A percentile compares a stretch with the other conserved stretches of the same genome.
Evolutionary conservation across 331 rosid genomes (phyloP).

Genomic region (Spiraea crenata): DNA sequence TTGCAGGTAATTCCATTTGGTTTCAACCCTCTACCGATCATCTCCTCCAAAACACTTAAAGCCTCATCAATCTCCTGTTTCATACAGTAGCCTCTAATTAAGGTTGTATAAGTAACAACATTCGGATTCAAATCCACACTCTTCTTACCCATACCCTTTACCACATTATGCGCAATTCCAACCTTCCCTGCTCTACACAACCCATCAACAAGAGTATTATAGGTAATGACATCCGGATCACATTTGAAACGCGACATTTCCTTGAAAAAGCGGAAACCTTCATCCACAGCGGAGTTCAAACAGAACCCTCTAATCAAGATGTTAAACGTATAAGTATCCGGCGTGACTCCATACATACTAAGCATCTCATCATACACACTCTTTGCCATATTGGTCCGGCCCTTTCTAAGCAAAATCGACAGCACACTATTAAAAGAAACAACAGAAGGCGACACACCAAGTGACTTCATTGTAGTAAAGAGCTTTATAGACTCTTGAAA

Average conservation of each 20-base stretch:
- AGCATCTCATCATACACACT: conserved; percentile 66
- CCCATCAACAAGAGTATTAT: conserved; percentile 79
- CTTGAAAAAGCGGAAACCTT: conserved; percentile 56
- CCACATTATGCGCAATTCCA: conserved; percentile 53
- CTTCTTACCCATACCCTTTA: conserved; percentile 63
- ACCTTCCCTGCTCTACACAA: conserved; percentile 75
- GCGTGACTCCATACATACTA: conserved; percentile 58
- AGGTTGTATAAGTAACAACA: conserved; percentile 70
- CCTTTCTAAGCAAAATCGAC: conserved; percentile 56
- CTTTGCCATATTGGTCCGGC: conserved; percentile 63
- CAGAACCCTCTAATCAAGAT: conserved; percentile 77
- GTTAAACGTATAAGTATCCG: conserved; percentile 55
- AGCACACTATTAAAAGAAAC: conserved; percentile 54
- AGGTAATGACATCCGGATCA: conserved; percentile 65
- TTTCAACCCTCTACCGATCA: conserved; percentile 48
- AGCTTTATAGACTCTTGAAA: conserved; percentile 70
- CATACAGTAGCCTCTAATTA: conserved; percentile 69
- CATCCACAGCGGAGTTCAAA: conserved; percentile 62
- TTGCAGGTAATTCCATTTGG: conserved; percentile 61
- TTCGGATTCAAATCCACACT: conserved; percentile 57
- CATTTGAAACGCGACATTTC: conserved; percentile 50
- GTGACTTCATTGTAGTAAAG: conserved; percentile 53
- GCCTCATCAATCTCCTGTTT: conserved; percentile 56
- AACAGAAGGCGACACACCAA: conserved; percentile 57
- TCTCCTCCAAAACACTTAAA: conserved; percentile 63